Base-by-base conservation (phyloP, 371 early-diverging fungal species). In the Rhizopus delemar region DNA sequence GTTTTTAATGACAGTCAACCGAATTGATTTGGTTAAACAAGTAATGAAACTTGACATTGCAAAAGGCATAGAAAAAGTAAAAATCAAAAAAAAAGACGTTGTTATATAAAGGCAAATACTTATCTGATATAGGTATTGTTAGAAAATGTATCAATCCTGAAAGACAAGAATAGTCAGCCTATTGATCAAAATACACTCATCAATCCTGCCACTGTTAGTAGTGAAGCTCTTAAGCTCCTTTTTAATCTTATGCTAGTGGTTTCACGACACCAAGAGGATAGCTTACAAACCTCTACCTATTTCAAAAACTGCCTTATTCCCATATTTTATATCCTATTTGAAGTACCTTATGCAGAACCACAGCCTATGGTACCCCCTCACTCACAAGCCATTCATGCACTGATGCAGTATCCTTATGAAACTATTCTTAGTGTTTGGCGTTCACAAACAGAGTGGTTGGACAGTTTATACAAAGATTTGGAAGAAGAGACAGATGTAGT, bases 341-440 rank as follows among this genome's bases (percentile, higher is more conserved):
- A 61, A 28, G 53, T 78, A 16, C 79, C 82, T n/a, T 76, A 54
- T 13, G 73, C 74, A 5, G 56, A 68, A 3, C 80, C 86, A 16
- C 73, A 82, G 32, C 87, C 91, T 5, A 62, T 93, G 32, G 56
- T 80, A 5, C 84, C 93, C 5, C 93, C 93, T 35, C 80, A 86
- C 46, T 83, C 87, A 7, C 90, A 90, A 63, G 90, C 89, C 0
- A 78, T 93, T 13, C 88, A 93, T 68, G 80, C 83, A 0, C 62
- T 91, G 31, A 78, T 91, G 74, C 87, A 90, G 58, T 84, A 75
- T 55, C 82, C 86, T 8, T 66, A 61, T 59, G 50, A 56, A 7
- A 69, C 66, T 8, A 70, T 73, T 33, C 46, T 58, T 39, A 53
- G 48, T 36, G 49, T 69, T 0, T 90, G 85, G 83, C 65, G 32